Percentiles rank a stretch among this genome's conserved stretches.
Conservation (phyloP, 164 flowering plant species). For the Chimonanthus salicifolius region DNA sequence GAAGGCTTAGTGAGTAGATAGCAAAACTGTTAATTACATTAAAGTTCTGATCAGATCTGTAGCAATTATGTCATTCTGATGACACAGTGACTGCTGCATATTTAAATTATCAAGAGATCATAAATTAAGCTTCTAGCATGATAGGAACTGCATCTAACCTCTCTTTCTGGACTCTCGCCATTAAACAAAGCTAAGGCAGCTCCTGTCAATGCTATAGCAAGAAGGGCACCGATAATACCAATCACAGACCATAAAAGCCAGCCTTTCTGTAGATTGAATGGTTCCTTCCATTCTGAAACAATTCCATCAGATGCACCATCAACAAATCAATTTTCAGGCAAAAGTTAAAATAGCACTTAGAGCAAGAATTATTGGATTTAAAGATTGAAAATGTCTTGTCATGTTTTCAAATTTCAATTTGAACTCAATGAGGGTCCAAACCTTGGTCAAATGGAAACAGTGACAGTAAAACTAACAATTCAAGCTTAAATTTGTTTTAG, state of each 20-base stretch:
- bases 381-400: too few relatives aligned
- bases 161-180: constrained; percentile 76
- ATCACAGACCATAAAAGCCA: constrained; percentile 92
- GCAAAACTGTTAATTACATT: not conserved
- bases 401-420: too few relatives aligned
- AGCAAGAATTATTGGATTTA: too few relatives aligned
- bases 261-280: constrained; percentile 77
- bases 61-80: too few relatives aligned
- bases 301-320: constrained; percentile 1
- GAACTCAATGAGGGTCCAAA: not conserved
- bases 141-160: constrained; percentile 40
- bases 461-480: too few relatives aligned
- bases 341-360: not conserved
- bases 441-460: not conserved
- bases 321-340: not conserved
- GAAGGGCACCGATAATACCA: constrained; percentile 64
- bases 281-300: constrained; percentile 73
- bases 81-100: too few relatives aligned
- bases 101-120: not conserved
- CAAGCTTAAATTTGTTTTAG: too few relatives aligned
- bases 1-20: not conserved
- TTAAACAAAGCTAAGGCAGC: constrained; percentile 53
- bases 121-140: not conserved
- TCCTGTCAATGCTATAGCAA: constrained; percentile 60
- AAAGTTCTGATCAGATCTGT: not conserved